Base-by-base conservation (phyloP, 1,139 yeast genomes). In the Pichia sp. region DNA sequence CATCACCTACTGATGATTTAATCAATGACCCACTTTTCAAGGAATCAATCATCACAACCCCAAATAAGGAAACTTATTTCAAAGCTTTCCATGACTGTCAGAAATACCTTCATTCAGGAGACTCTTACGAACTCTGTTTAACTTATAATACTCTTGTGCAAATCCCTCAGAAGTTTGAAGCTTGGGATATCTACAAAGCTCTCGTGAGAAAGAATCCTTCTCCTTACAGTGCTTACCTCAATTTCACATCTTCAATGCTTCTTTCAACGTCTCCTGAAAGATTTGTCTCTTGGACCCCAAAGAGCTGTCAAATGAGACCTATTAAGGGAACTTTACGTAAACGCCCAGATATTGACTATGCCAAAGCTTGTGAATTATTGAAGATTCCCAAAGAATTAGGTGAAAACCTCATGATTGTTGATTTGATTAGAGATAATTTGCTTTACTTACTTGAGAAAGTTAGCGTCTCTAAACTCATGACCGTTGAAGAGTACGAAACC, bases 331-430 rank as follows among this genome's bases (percentile, higher is more conserved):
- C 99, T 0, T 95, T 93, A 2, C 74, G 67, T 44, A 87, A 86
- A 48, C 63, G 73, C 0, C 63, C 69, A 0, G 67, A 62, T 0
- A 65, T 76, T 53, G 63, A 67, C n/a, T 49, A 63, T 9, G 79
- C 66, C 24, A 62, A 63, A 29, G 98, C 96, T 1, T 66, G 76
- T 6, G 56, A 60, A 23, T 72, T 85, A 14, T 63, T 93, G 31
- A 73, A 78, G 42, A 81, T 94, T 1, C 94, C 95, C 1, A 93
- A 93, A 56, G 98, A 93, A 58, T 74, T 82, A 58, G 98, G 96
- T 1, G 99, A 93, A 55, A 91, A 93, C 49, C 64, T 93, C 38
- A 93, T 93, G 98, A 93, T 93, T 63, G 94, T 91, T 10, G 99
- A 93, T 57, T 63, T 93, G 40, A 93, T 93, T 34, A 72, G 99